A percentile compares a stretch with the other conserved stretches of the same genome.
Evolutionary conservation across 176 grass and related monocot genomes (phyloP).

Genomic region (Oryza coarctata): DNA sequence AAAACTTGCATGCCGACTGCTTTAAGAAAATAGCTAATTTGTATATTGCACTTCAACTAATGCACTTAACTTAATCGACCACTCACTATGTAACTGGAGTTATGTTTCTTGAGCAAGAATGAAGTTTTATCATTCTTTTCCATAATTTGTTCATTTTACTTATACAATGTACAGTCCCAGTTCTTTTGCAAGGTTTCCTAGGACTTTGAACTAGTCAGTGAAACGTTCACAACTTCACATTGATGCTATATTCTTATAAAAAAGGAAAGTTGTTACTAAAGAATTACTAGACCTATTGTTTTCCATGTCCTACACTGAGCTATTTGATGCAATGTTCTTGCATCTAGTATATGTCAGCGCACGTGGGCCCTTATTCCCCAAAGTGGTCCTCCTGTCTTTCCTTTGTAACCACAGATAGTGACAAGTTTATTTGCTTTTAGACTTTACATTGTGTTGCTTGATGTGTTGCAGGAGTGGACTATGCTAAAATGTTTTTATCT

Average conservation of each 20-base stretch:
- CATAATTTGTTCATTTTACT: not conserved
- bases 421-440: not conserved
- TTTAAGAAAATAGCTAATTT: not conserved
- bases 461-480: not conserved
- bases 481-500: constrained; percentile 14
- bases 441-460: not conserved
- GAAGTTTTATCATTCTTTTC: not conserved
- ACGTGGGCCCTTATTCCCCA: not conserved
- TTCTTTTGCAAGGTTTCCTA: not conserved
- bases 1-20: not conserved
- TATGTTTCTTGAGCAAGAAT: not conserved
- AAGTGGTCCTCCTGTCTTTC: not conserved
- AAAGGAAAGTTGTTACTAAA: constrained; percentile 4
- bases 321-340: constrained; percentile 27
- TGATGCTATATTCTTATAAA: constrained; percentile 12
- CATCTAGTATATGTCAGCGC: constrained; percentile 6
- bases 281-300: not conserved
- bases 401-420: not conserved
- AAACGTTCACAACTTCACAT: not conserved
- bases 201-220: not conserved
- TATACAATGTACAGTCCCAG: not conserved
- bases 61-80: not conserved
- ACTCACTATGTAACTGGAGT: not conserved
- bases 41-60: not conserved
- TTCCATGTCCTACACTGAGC: not conserved